Evolutionary conservation across 176 grass and related monocot genomes (phyloP).

Genomic region (Cymbopogon citratus): DNA sequence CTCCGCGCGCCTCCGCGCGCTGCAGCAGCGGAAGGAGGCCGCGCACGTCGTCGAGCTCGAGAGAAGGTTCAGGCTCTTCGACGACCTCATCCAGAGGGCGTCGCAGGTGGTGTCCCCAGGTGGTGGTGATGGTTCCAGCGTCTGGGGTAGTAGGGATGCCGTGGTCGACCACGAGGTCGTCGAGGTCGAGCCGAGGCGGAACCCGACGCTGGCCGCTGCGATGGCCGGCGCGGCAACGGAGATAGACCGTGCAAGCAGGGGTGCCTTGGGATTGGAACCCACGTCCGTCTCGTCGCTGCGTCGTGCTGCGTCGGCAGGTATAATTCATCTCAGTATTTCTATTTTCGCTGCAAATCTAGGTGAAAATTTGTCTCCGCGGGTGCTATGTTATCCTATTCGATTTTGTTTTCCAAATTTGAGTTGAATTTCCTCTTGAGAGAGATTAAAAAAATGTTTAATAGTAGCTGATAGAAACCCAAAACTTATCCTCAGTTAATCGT

Average conservation of each 20-base stretch:
- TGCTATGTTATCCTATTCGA: neutral
- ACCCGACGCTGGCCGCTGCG: neutral
- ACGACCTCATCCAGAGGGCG: slow-evolving; percentile 74
- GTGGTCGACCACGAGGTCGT: neutral
- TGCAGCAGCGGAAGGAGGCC: slow-evolving; percentile 83
- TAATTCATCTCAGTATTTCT: neutral
- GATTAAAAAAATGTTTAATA: neutral
- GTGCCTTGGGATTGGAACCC: slow-evolving; percentile 13
- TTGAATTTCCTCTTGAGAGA: neutral
- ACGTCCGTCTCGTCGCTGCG: slow-evolving; percentile 37
- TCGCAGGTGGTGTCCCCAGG: slow-evolving; percentile 43
- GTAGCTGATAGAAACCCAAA: neutral
- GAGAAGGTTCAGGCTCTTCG: slow-evolving; percentile 61
- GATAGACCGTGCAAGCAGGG: slow-evolving; percentile 32
- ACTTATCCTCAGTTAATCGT: neutral
- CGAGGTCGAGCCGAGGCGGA: slow-evolving; percentile 30
- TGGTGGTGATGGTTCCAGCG: neutral
- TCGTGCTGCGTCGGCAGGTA: slow-evolving; percentile 49
- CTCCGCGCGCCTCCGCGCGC: slow-evolving; percentile 41
- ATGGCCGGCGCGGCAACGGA: slow-evolving; percentile 14
- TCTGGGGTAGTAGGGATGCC: neutral
- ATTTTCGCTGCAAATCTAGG: neutral
- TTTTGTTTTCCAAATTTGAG: neutral
- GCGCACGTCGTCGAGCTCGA: slow-evolving; percentile 73
- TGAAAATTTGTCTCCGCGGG: neutral